Base-by-base conservation (phyloP, 306 rosid genomes). In the Malus sieversii region DNA sequence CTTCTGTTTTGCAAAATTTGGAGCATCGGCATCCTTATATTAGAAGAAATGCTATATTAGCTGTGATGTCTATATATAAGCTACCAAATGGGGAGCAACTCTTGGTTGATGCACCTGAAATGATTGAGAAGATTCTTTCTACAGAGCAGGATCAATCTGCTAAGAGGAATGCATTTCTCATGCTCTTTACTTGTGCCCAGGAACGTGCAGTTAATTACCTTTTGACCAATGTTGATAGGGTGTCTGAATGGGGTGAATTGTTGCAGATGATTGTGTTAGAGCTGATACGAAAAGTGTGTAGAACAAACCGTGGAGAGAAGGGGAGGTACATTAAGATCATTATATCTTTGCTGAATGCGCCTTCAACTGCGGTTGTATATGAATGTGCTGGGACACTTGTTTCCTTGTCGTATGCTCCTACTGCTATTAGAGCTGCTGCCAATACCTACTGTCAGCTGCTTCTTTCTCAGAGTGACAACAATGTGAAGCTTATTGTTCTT, bases 391-490 rank as follows among this genome's bases (percentile, higher is more conserved):
- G 90, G 5, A 91, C 97, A 0, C 94, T 91, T 6, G 92, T 91
- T 7, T 91, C 97, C 0, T 84, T 89, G 32, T 89, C 94, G 2
- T 91, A 90, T 4, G 97, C 93, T 2, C 94, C 92, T 0, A 91
- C 93, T 1, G 94, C 97, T 13, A 90, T 91, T 70, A 73, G 90
- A 16, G 97, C 92, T 4, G 97, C 97, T 0, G 91, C 97, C 6
- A 83, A 75, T 35, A 89, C 94, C 55, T 91, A 91, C 53, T 83
- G 88, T 15, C 94, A 85, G 81, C 77, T 91, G 6, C 79, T 91
- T 78, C 88, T 91, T 22, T 91, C 97, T 0, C 97, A 91, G 85
- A 91, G 97, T 57, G 97, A 91, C 72, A 91, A 91, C 71, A 91
- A 91, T 77, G 94, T 91, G 25, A 91, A 91, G 68, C 90, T 91